Evolutionary conservation across 441 rosid species (phyloP).

Genomic region (Adansonia rubrostipa): DNA sequence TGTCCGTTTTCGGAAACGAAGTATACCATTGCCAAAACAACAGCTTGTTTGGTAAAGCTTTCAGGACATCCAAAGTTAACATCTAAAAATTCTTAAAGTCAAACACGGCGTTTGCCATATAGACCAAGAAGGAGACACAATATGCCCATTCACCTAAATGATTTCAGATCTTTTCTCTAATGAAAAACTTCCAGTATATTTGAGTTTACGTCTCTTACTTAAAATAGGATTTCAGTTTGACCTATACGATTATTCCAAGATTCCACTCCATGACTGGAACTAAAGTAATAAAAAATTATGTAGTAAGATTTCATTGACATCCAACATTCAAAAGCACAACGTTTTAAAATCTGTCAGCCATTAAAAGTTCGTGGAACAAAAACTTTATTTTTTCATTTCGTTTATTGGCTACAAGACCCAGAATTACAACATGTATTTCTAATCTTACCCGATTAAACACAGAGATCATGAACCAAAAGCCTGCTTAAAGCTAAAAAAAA

Average conservation of each 20-base stretch:
- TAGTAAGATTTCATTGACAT: not conserved
- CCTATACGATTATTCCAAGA: not conserved
- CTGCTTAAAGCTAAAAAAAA: not conserved
- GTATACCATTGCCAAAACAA: constrained; percentile 5
- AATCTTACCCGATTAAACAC: constrained; percentile 9
- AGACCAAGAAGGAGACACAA: constrained; percentile 7
- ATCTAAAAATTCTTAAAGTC: not conserved
- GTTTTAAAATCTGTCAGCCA: not conserved
- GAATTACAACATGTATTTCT: not conserved
- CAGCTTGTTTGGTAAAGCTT: not conserved
- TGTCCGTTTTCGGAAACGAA: not conserved
- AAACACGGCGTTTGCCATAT: not conserved
- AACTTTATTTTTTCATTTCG: not conserved
- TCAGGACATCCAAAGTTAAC: not conserved
- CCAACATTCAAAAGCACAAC: not conserved
- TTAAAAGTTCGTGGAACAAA: constrained; percentile 2
- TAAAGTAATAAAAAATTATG: not conserved
- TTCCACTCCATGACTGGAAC: constrained; percentile 3
- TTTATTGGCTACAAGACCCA: not conserved
- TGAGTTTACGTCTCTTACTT: not conserved
- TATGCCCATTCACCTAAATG: constrained; percentile 10
- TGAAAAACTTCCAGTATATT: not conserved
- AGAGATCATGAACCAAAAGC: constrained; percentile 20
- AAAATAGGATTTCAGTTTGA: constrained; percentile 12
- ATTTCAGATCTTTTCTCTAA: not conserved